phyloP scores from a whole-genome alignment of 202 grass and related monocot genomes.

The Dendrocalamus latiflorus region DNA sequence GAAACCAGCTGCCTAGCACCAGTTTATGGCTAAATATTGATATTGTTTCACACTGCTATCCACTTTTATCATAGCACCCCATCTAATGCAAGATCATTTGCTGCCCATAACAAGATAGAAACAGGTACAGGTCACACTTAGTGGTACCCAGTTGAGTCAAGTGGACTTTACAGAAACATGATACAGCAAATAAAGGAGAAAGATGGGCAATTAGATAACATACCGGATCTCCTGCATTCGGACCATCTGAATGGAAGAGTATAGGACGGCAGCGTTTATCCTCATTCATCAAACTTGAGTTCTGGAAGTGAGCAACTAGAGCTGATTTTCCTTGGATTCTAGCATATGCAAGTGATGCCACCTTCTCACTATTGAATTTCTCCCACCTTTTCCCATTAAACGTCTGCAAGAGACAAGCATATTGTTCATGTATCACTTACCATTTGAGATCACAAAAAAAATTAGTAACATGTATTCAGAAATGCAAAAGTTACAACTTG shows the following conservation, averaged over 20 bases:
- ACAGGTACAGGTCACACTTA: neutral
- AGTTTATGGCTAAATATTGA: neutral
- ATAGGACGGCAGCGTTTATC: slow-evolving; percentile 98
- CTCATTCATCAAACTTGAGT: slow-evolving; percentile 97
- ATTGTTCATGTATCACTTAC: neutral
- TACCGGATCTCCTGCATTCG: slow-evolving; percentile 94
- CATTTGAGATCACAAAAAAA: slow-evolving; percentile 1
- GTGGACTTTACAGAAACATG: neutral
- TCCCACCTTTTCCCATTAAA: slow-evolving; percentile 97
- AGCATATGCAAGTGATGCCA: slow-evolving; percentile 94
- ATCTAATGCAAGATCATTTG: slow-evolving; percentile 26
- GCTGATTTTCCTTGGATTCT: slow-evolving; percentile 89
- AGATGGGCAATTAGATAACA: slow-evolving; percentile 22
- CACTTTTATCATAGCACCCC: slow-evolving; percentile 40
- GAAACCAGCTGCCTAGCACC: neutral
- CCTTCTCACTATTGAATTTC: slow-evolving; percentile 98
- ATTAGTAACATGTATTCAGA: neutral
- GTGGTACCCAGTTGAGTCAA: slow-evolving; percentile 1
- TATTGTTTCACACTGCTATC: slow-evolving; percentile 26
- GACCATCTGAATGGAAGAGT: slow-evolving; percentile 91
- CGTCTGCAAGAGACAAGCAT: slow-evolving; percentile 39
- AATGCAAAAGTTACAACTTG: neutral
- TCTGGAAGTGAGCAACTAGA: slow-evolving; percentile 87
- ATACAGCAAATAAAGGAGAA: neutral
- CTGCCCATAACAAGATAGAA: slow-evolving; percentile 22